Conservation (phyloP, 1,284 basidiomycete genomes). For the Ustilago loliicola region DNA sequence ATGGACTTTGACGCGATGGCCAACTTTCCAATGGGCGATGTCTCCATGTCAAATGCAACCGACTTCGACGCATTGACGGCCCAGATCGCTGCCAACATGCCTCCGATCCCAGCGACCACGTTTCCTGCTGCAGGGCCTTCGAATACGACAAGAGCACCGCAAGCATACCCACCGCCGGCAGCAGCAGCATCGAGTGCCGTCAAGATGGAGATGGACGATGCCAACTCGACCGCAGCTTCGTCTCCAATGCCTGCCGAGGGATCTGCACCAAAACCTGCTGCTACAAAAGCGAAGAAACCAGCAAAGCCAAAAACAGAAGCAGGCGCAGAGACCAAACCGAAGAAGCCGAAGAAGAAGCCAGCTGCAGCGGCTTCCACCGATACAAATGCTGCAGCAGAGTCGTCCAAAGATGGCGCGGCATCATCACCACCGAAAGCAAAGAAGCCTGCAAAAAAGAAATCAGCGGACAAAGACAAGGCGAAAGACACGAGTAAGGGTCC, state of each 20-base stretch:
- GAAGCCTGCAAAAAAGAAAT: slow-evolving; percentile 40
- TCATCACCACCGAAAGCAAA: slow-evolving; percentile 35
- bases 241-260: slow-evolving; percentile 18
- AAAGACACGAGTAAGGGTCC: slow-evolving; percentile 15
- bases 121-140: slow-evolving; percentile 9
- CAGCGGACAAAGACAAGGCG: slow-evolving; percentile 14
- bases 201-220: slow-evolving; percentile 37
- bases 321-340: slow-evolving; percentile 32
- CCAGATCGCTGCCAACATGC: slow-evolving; percentile 33
- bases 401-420: slow-evolving; percentile 15
- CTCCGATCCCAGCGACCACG: slow-evolving; percentile 3
- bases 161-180: neutral
- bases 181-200: slow-evolving; percentile 1
- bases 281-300: slow-evolving; percentile 34
- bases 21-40: slow-evolving; percentile 11
- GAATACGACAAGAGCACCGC: neutral
- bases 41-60: slow-evolving; percentile 20
- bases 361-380: slow-evolving; percentile 8
- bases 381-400: slow-evolving; percentile 8
- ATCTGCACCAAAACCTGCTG: slow-evolving; percentile 21
- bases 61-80: slow-evolving; percentile 38
- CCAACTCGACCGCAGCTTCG: slow-evolving; percentile 9
- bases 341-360: slow-evolving; percentile 47
- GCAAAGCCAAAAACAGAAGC: slow-evolving; percentile 38
- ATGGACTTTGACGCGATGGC: slow-evolving; percentile 32